A percentile compares a stretch with the other conserved stretches of the same genome.
phyloP scores from a whole-genome alignment of 805 yeast species.

The Ascoidea rubescens region DNA sequence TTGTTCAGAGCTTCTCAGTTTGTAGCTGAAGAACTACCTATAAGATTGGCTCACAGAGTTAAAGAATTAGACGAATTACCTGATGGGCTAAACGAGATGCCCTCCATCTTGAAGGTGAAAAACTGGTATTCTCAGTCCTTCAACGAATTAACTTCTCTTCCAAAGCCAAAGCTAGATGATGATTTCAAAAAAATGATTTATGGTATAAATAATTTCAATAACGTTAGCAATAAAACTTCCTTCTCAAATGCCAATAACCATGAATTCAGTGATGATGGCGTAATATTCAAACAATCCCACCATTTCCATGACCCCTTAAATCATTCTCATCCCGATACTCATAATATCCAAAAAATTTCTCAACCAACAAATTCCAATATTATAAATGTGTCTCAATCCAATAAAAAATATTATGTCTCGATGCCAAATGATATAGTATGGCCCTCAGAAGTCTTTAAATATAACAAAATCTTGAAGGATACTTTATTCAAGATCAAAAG shows the following conservation, averaged over 20 bases:
- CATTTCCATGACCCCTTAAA: constrained; percentile 9
- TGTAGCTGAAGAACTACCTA: constrained; percentile 76
- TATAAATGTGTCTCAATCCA: neutral
- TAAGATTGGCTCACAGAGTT: constrained; percentile 74
- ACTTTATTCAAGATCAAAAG: constrained; percentile 58
- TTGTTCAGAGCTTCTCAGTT: constrained; percentile 75
- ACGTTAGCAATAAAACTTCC: neutral
- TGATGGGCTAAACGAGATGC: constrained; percentile 55
- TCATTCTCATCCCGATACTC: constrained; percentile 6
- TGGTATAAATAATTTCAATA: constrained; percentile 1
- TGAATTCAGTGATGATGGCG: constrained; percentile 37
- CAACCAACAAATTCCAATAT: neutral
- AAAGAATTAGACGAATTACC: constrained; percentile 76
- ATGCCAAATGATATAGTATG: constrained; percentile 45
- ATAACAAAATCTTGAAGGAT: constrained; percentile 53
- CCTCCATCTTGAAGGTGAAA: constrained; percentile 60
- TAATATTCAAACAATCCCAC: constrained; percentile 16
- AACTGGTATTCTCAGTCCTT: constrained; percentile 90
- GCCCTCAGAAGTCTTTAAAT: constrained; percentile 63
- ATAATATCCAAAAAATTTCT: neutral
- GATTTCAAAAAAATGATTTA: constrained; percentile 25
- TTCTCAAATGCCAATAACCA: constrained; percentile 2
- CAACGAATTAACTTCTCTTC: constrained; percentile 60
- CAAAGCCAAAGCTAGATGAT: constrained; percentile 37
- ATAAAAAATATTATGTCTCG: constrained; percentile 32